phyloP scores from a whole-genome alignment of 2,329 filamentous ascomycete species.

The Polychaeton citri region DNA sequence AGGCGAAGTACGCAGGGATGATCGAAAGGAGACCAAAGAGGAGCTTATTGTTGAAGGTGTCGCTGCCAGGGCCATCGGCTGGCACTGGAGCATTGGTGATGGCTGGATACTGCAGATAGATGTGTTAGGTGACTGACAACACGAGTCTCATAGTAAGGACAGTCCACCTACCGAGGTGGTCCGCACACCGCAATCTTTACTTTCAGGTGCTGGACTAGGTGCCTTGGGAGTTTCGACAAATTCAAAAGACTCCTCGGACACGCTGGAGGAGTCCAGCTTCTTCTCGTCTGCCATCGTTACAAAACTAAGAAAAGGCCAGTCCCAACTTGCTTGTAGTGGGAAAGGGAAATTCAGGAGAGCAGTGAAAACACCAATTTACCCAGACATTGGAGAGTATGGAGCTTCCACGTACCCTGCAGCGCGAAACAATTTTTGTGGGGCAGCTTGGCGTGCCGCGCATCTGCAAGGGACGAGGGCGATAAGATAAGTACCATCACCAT shows the following conservation, averaged over 20 bases:
- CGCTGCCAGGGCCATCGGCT: slow-evolving; percentile 71
- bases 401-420: no score
- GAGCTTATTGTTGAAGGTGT: slow-evolving; percentile 73
- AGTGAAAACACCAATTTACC: background rate
- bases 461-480: no score
- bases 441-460: background rate
- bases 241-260: slow-evolving; percentile 46
- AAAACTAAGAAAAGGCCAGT: no score
- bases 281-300: background rate
- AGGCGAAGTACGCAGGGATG: slow-evolving; percentile 68
- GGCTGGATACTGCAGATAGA: slow-evolving; percentile 52
- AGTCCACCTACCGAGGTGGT: slow-evolving; percentile 48
- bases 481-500: no score
- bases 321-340: no score
- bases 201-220: slow-evolving; percentile 35
- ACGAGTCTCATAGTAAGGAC: slow-evolving; percentile 1
- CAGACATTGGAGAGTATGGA: background rate
- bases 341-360: background rate
- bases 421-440: background rate
- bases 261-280: slow-evolving; percentile 1
- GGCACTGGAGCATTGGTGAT: slow-evolving; percentile 94
- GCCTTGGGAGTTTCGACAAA: slow-evolving; percentile 53
- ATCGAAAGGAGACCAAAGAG: slow-evolving; percentile 57
- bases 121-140: no score
- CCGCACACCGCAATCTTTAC: slow-evolving; percentile 46